Evolutionary conservation across 1,139 yeast genomes (phyloP), one percentile per base, ranked within the genome.

Genomic region (Magnusiomyces starmeri): DNA sequence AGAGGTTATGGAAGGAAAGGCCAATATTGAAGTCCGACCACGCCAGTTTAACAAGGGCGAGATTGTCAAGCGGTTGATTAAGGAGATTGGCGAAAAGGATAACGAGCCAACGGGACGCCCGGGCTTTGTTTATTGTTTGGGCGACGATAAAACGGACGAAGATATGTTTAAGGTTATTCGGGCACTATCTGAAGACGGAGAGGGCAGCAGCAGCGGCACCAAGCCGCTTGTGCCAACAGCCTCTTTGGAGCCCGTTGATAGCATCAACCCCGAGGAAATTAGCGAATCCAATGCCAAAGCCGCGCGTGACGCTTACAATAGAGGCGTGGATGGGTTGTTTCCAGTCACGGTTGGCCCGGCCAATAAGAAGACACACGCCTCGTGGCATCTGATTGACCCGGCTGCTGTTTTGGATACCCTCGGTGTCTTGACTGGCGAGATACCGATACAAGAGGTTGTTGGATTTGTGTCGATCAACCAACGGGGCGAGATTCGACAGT

Each of bases 331-430:
- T 6, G 65, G 71, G 27, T 74, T 86, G 22, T 90, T 83, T 65
- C 90, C 97, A 0, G 92, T 88, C 34, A 87, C 96, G 20, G 96
- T 92, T 45, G 99, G 98, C 0, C 95, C 97, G 2, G 95, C 97
- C 1, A 82, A 89, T 21, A 90, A 90, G 66, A 76, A 81, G 60
- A 92, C 98, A 0, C 78, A 83, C 32, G 98, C 98, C 0, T 83
- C 86, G 42, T 82, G 95, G 49, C 97, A 92, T 67, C 74, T 92
- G 63, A 77, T 84, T 50, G 95, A 88, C 65, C 97, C 97, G 2
- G 73, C 78, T 25, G 89, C 86, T 60, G 97, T 90, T 1, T 70
- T 90, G 56, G 96, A 88, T 55, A 85, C 95, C 1, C 71, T 92
- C 59, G 96, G 95, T 1, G 72, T 85, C 52, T 72, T 89, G 53